These are phyloP conservation scores for Colletotrichum ledebouriae DNA, from an alignment of 2,329 filamentous ascomycete genomes.

Conservation along the genomic window DNA sequence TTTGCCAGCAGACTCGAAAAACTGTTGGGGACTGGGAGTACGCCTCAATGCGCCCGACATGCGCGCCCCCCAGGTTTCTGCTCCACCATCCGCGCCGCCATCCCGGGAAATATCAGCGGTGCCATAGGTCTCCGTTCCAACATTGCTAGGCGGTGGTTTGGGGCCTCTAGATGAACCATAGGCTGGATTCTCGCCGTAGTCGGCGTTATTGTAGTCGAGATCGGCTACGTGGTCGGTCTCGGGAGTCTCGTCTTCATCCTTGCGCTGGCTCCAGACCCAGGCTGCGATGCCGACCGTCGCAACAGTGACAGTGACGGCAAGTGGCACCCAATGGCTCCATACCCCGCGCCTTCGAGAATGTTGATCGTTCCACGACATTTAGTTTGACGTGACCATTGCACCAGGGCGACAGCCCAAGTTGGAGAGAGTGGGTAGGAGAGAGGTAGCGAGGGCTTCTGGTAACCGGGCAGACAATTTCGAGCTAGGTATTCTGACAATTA, in stretches of 20 bases:
- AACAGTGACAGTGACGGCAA: slow-evolving; percentile 87
- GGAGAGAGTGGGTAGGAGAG: neutral
- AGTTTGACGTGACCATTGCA: slow-evolving; percentile 46
- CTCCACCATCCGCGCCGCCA: slow-evolving; percentile 42
- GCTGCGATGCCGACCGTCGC: slow-evolving; percentile 88
- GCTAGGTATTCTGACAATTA: neutral
- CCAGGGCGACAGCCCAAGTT: slow-evolving; percentile 31
- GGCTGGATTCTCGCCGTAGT: slow-evolving; percentile 67
- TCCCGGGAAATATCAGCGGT: slow-evolving; percentile 52
- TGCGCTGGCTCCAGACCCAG: slow-evolving; percentile 94
- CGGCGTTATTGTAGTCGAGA: slow-evolving; percentile 61
- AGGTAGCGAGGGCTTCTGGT: no score
- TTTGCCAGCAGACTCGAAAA: slow-evolving; percentile 86
- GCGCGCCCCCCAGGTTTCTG: slow-evolving; percentile 77
- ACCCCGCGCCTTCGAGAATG: slow-evolving; percentile 70
- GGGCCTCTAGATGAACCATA: slow-evolving; percentile 57
- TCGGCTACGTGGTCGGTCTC: slow-evolving; percentile 68
- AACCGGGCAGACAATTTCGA: neutral
- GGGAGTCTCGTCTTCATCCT: slow-evolving; percentile 78
- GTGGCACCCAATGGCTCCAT: slow-evolving; percentile 89
- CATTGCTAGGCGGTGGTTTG: slow-evolving; percentile 55
- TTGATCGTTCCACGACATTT: slow-evolving; percentile 75
- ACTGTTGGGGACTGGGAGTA: slow-evolving; percentile 88
- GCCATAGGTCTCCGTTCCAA: slow-evolving; percentile 59
- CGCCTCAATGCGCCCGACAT: slow-evolving; percentile 86